These are phyloP conservation scores for Syzygium syzygioides DNA, from an alignment of 441 rosid genomes.

Conservation along the genomic window DNA sequence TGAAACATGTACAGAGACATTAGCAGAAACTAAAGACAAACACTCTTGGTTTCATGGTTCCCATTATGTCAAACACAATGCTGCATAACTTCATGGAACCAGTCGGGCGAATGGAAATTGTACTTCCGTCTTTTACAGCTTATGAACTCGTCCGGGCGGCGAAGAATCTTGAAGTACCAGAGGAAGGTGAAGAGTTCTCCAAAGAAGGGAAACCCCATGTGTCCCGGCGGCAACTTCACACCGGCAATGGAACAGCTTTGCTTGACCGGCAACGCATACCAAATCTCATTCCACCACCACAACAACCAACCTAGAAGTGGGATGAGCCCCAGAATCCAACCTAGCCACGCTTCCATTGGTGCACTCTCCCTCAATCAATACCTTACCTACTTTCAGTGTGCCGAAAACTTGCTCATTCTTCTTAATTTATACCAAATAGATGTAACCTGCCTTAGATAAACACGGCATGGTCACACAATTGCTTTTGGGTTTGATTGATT, in stretches of 20 bases:
- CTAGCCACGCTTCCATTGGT: background rate
- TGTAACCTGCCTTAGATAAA: background rate
- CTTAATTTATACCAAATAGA: background rate
- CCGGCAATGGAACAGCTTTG: background rate
- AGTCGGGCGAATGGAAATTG: background rate
- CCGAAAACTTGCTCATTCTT: background rate
- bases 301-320: constrained; percentile 19
- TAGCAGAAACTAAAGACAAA: background rate
- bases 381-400: background rate
- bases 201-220: constrained; percentile 32
- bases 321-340: constrained; percentile 10
- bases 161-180: constrained; percentile 36
- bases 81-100: background rate
- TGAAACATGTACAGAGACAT: background rate
- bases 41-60: background rate
- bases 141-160: constrained; percentile 33
- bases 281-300: constrained; percentile 48
- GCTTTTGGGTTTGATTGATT: background rate
- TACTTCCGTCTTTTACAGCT: constrained; percentile 27
- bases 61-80: background rate
- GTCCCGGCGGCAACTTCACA: constrained; percentile 30
- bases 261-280: constrained; percentile 19
- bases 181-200: constrained; percentile 35
- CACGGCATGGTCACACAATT: background rate
- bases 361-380: background rate